A percentile compares a stretch with the other conserved stretches of the same genome.
Conservation (phyloP, 176 grass and related monocot genomes). For the Triticum turgidum region DNA sequence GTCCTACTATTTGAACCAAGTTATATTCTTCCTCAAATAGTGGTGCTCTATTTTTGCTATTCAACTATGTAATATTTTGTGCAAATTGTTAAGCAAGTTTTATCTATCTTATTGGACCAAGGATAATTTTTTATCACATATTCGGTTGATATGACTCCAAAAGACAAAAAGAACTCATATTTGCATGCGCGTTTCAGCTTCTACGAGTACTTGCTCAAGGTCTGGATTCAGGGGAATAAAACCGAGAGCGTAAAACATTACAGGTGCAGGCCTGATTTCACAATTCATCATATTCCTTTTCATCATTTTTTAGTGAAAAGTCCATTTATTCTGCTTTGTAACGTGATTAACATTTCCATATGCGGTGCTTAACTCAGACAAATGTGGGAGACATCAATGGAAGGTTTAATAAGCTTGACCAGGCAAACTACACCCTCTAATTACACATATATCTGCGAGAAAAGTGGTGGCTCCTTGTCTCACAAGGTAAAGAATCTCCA, state of each 20-base stretch:
- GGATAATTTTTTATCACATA: neutral
- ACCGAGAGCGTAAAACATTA: slow-evolving; percentile 91
- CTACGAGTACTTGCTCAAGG: slow-evolving; percentile 99
- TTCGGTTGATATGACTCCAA: neutral
- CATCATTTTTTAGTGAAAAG: slow-evolving; percentile 9
- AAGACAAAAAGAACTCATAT: slow-evolving; percentile 17
- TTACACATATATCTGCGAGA: slow-evolving; percentile 95
- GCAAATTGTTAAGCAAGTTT: slow-evolving; percentile 11
- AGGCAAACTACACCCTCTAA: slow-evolving; percentile 84
- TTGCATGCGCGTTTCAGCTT: slow-evolving; percentile 59
- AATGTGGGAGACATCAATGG: slow-evolving; percentile 99
- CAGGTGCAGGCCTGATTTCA: slow-evolving; percentile 57
- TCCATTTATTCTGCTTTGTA: slow-evolving; percentile 3
- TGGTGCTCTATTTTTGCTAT: slow-evolving; percentile 1
- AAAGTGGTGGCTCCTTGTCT: slow-evolving; percentile 78
- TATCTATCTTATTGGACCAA: slow-evolving; percentile 13
- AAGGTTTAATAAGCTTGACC: slow-evolving; percentile 86
- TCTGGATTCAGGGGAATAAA: slow-evolving; percentile 99
- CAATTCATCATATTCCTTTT: neutral
- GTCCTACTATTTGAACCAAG: slow-evolving; percentile 23
- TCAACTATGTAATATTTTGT: neutral
- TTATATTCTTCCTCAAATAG: slow-evolving; percentile 23
- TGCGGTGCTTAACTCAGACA: slow-evolving; percentile 49
- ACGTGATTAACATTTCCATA: slow-evolving; percentile 19
- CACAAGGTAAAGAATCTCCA: slow-evolving; percentile 66